Conservation (phyloP, 2,329 filamentous ascomycete genomes). For the Coccinonectria pachysandricola region DNA sequence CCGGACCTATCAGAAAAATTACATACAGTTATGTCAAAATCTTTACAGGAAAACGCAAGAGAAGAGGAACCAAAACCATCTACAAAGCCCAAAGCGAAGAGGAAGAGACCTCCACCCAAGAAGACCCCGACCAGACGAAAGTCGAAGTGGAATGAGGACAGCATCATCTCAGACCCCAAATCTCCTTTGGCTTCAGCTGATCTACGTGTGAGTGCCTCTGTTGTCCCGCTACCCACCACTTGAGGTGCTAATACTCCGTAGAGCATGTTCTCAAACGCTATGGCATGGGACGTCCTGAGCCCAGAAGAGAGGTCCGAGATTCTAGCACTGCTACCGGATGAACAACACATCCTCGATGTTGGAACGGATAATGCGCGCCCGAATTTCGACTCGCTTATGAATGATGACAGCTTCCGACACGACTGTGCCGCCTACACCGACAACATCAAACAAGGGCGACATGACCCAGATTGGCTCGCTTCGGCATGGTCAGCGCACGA, state of each 20-base stretch:
- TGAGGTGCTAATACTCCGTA: conserved; percentile 6
- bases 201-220: conserved; percentile 22
- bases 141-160: conserved; percentile 26
- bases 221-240: background rate
- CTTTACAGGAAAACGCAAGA: no score
- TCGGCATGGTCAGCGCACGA: conserved; percentile 42
- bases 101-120: conserved; percentile 13
- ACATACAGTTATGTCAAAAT: no score
- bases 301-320: conserved; percentile 25
- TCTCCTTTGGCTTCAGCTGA: conserved; percentile 30
- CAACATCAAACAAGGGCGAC: conserved; percentile 35
- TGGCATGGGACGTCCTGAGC: conserved; percentile 28
- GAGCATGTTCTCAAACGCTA: conserved; percentile 27
- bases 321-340: conserved; percentile 28
- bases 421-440: conserved; percentile 36
- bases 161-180: conserved; percentile 25
- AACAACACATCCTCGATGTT: conserved; percentile 26
- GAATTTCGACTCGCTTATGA: conserved; percentile 32
- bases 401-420: conserved; percentile 37
- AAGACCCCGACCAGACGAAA: conserved; percentile 19
- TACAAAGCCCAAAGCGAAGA: conserved; percentile 14
- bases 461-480: conserved; percentile 42
- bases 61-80: no score
- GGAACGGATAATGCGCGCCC: conserved; percentile 28
- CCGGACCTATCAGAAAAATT: no score